Conservation (phyloP, 208 protist genomes). For the Acanthamoeba triangularis region DNA sequence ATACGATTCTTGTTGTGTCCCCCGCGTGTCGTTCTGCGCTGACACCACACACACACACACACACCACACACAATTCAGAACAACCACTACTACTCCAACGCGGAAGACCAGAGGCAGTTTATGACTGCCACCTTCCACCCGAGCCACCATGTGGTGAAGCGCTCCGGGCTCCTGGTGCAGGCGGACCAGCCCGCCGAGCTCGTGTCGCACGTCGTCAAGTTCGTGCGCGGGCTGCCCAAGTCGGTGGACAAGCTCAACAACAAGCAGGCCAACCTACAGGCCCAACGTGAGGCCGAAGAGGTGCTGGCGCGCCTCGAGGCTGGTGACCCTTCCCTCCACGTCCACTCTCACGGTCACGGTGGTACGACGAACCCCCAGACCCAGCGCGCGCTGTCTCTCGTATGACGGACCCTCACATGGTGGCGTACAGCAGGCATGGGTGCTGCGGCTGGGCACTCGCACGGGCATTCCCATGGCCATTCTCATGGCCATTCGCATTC, state of each 20-base stretch:
- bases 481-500: slow-evolving; percentile 13
- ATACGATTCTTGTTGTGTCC: not conserved
- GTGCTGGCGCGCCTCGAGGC: slow-evolving; percentile 7
- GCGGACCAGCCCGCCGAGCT: slow-evolving; percentile 31
- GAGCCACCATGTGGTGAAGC: slow-evolving; percentile 5
- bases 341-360: slow-evolving; percentile 6
- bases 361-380: not conserved
- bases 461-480: not conserved
- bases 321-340: slow-evolving; percentile 7
- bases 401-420: not conserved
- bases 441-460: not conserved
- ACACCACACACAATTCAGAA: not conserved
- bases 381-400: not conserved
- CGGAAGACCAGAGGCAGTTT: not conserved
- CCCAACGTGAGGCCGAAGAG: slow-evolving; percentile 36
- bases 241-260: slow-evolving; percentile 63
- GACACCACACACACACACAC: not conserved
- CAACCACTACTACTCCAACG: slow-evolving; percentile 51
- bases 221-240: slow-evolving; percentile 21
- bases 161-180: slow-evolving; percentile 35
- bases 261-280: slow-evolving; percentile 54
- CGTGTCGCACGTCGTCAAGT: not conserved
- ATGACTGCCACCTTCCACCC: not conserved
- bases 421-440: not conserved
- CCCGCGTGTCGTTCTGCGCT: not conserved